Conservation (phyloP, 164 flowering plant species). For the Sextonia rubra region DNA sequence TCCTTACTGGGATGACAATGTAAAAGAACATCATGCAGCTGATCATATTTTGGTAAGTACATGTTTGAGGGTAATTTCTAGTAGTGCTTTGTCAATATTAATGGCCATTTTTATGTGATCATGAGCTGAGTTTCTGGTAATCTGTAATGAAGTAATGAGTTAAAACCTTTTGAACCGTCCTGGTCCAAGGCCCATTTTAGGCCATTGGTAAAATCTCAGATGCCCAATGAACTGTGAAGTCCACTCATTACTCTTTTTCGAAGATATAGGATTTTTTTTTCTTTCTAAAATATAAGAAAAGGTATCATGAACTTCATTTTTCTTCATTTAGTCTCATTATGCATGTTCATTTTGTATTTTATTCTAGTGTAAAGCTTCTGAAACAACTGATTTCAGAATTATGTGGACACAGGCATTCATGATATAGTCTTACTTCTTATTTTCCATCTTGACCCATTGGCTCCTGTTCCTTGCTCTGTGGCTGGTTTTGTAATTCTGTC, state of each 20-base stretch:
- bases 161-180: neutral
- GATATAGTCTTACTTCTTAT: neutral
- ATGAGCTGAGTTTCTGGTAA: neutral
- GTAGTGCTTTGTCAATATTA: neutral
- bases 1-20: constrained; percentile 10
- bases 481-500: neutral
- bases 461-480: neutral
- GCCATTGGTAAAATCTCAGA: too few species aligned
- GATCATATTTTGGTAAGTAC: constrained; percentile 4
- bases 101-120: neutral
- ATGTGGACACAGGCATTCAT: neutral
- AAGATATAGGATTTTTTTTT: neutral
- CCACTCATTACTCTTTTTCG: neutral
- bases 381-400: neutral
- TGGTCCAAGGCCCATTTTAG: neutral
- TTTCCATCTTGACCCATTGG: neutral
- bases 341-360: neutral
- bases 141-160: neutral
- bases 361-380: neutral
- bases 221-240: too few species aligned
- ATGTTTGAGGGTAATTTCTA: neutral
- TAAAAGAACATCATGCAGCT: constrained; percentile 17
- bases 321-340: neutral
- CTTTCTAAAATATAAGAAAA: neutral
- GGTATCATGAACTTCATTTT: neutral